Percentiles rank a stretch among this genome's conserved stretches.
Conservation (phyloP, 179 eudicot genomes). For the Carnegiea gigantea region DNA sequence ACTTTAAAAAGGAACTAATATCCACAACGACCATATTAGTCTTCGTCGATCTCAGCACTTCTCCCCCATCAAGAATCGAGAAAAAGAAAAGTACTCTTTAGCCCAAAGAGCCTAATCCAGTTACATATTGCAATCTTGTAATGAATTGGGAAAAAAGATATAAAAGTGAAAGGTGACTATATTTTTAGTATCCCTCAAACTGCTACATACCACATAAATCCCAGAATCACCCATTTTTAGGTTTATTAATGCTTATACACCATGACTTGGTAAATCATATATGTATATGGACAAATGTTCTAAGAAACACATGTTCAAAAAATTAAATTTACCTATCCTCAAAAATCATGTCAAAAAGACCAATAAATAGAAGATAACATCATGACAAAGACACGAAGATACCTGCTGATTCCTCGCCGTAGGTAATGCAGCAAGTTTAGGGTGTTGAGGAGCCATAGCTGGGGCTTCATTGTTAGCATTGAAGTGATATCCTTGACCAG, state of each 20-base stretch:
- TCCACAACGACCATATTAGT: not conserved
- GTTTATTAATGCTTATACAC: no score
- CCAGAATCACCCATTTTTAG: not conserved
- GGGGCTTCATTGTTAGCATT: constrained; percentile 45
- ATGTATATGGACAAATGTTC: no score
- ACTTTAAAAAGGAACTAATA: not conserved
- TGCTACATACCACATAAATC: not conserved
- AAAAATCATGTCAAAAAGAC: not conserved
- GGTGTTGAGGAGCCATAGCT: constrained; percentile 52
- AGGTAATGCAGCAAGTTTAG: constrained; percentile 81
- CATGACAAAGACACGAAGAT: constrained; percentile 13
- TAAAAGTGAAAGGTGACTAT: not conserved
- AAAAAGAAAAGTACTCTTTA: not conserved
- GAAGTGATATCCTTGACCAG: constrained; percentile 50
- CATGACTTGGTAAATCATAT: not conserved
- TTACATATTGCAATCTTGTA: not conserved
- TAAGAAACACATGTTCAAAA: not conserved
- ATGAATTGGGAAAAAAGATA: not conserved
- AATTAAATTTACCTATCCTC: no score
- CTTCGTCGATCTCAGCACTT: not conserved
- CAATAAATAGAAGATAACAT: constrained; percentile 3
- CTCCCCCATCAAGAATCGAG: not conserved
- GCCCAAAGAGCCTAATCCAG: not conserved
- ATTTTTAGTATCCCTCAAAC: not conserved
- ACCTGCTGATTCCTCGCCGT: constrained; percentile 74